Evolutionary conservation across 805 yeast genomes (phyloP).

Genomic region (Suhomyces pyralidae): DNA sequence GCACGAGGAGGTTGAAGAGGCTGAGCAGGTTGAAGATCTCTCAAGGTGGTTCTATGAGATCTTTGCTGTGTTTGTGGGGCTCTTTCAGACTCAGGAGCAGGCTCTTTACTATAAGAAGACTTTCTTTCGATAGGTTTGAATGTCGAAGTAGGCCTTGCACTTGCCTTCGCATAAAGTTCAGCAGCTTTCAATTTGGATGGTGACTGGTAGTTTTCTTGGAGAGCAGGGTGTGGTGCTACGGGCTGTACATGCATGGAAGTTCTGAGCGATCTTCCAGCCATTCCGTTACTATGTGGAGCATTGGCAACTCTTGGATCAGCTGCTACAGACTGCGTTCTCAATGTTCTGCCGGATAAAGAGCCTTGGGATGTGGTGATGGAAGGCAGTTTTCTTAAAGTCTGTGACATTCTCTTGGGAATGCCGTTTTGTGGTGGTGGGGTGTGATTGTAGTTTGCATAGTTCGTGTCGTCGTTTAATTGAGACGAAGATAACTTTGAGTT

Average conservation of each 20-base stretch:
- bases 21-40: conserved; percentile 11
- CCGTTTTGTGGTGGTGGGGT: conserved; percentile 4
- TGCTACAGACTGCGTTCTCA: conserved; percentile 35
- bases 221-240: conserved; percentile 39
- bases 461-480: conserved; percentile 26
- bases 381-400: conserved; percentile 27
- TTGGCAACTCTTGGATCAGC: background rate
- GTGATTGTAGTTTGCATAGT: background rate
- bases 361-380: conserved; percentile 4
- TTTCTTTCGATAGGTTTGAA: conserved; percentile 41
- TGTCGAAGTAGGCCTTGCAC: conserved; percentile 37
- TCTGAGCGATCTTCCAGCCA: conserved; percentile 31
- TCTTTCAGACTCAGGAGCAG: background rate
- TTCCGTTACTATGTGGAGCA: conserved; percentile 12
- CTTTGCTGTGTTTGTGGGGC: conserved; percentile 14
- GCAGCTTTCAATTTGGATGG: conserved; percentile 47
- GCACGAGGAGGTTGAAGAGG: background rate
- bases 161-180: conserved; percentile 52
- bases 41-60: conserved; percentile 30
- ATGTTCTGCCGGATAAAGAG: conserved; percentile 24
- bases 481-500: conserved; percentile 57
- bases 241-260: conserved; percentile 28
- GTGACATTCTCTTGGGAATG: conserved; percentile 22
- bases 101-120: conserved; percentile 57
- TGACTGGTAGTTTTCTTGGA: conserved; percentile 35